Percentiles rank a stretch among this genome's conserved stretches.
These are phyloP conservation scores for Trypanosoma caninum DNA, from an alignment of 208 protist genomes.

Conservation along the genomic window DNA sequence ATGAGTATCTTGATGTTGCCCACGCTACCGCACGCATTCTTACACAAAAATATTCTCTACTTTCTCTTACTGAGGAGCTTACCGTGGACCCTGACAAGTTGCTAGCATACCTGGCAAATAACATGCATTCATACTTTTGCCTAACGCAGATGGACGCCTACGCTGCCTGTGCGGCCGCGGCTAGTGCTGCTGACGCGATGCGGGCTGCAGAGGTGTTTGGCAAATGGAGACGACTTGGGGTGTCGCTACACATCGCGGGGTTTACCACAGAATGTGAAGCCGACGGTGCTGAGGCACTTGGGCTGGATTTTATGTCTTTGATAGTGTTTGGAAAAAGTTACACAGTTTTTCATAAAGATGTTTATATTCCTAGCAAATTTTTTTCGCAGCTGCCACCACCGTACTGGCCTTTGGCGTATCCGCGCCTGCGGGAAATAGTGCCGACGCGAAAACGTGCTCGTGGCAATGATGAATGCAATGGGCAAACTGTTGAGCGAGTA, in stretches of 20 bases:
- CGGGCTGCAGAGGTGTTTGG: constrained; percentile 26
- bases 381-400: constrained; percentile 62
- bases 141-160: constrained; percentile 49
- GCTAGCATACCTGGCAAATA: constrained; percentile 73
- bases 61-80: constrained; percentile 40
- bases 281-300: constrained; percentile 22
- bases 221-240: constrained; percentile 6
- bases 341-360: constrained; percentile 34
- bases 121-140: constrained; percentile 62
- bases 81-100: constrained; percentile 64
- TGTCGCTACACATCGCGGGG: constrained; percentile 13
- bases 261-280: constrained; percentile 44
- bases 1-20: constrained; percentile 73
- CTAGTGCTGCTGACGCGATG: constrained; percentile 50
- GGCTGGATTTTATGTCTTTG: constrained; percentile 54
- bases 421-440: constrained; percentile 43
- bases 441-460: background rate
- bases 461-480: background rate
- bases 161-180: constrained; percentile 43
- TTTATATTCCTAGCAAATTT: constrained; percentile 55
- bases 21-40: constrained; percentile 78
- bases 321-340: constrained; percentile 41
- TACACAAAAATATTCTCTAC: constrained; percentile 69
- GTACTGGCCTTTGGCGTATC: constrained; percentile 50
- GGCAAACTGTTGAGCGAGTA: background rate